Percentiles rank a stretch among this genome's conserved stretches.
These are phyloP conservation scores for Hyphodiscus sp. DNA, from an alignment of 2,329 filamentous ascomycete species.

Conservation along the genomic window DNA sequence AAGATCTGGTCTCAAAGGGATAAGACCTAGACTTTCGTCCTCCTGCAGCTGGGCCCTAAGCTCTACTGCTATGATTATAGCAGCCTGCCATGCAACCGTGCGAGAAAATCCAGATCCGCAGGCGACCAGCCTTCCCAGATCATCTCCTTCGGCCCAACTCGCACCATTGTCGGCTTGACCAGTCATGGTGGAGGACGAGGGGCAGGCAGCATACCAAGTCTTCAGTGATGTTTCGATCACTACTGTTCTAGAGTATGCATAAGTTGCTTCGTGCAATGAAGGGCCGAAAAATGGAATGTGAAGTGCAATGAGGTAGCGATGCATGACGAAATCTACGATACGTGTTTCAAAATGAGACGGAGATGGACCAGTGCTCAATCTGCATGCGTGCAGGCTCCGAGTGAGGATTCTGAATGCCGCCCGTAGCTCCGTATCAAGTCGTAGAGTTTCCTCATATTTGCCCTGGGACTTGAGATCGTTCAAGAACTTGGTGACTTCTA, in stretches of 20 bases:
- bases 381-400: conserved; percentile 27
- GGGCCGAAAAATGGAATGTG: conserved; percentile 46
- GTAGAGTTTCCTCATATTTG: conserved; percentile 42
- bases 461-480: conserved; percentile 40
- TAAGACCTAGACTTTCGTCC: conserved; percentile 33
- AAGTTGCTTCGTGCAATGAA: conserved; percentile 37
- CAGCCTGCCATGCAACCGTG: conserved; percentile 30
- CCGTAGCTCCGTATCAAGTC: conserved; percentile 35
- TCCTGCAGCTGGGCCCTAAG: conserved; percentile 36
- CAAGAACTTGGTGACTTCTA: conserved; percentile 38
- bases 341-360: conserved; percentile 37
- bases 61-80: conserved; percentile 36
- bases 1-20: conserved; percentile 35
- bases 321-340: conserved; percentile 44
- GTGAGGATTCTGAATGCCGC: conserved; percentile 36
- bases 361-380: conserved; percentile 8
- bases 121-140: conserved; percentile 34
- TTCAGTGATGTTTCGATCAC: conserved; percentile 42
- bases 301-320: conserved; percentile 48
- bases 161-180: conserved; percentile 2
- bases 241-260: conserved; percentile 44
- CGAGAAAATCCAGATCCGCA: conserved; percentile 39
- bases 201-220: conserved; percentile 32
- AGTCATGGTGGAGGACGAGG: too few species aligned
- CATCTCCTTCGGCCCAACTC: conserved; percentile 11